These are phyloP conservation scores for Cokeromyces recurvatus DNA, from an alignment of 371 early-diverging fungal species.

Conservation along the genomic window DNA sequence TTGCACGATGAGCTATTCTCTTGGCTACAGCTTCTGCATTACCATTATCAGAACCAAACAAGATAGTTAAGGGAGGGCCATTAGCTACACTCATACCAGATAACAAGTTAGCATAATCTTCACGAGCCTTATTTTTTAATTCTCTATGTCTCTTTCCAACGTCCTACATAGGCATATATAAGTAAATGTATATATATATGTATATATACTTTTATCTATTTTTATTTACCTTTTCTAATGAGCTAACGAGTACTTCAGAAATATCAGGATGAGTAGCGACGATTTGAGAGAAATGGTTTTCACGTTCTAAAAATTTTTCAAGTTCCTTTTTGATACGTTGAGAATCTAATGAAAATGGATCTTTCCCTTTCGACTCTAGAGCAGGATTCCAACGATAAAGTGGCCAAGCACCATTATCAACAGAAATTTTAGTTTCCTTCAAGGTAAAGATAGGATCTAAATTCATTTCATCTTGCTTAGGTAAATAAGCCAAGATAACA, in stretches of 20 bases:
- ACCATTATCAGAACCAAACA: slow-evolving; percentile 90
- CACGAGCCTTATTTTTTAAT: slow-evolving; percentile 47
- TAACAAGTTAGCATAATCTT: slow-evolving; percentile 65
- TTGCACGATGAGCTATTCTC: slow-evolving; percentile 75
- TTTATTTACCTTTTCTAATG: slow-evolving; percentile 38
- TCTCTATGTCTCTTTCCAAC: slow-evolving; percentile 49
- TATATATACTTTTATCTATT: not conserved
- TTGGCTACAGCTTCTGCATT: slow-evolving; percentile 84
- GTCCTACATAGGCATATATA: slow-evolving; percentile 23
- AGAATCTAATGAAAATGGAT: slow-evolving; percentile 79
- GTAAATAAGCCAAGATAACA: slow-evolving; percentile 84
- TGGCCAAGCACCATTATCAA: slow-evolving; percentile 91
- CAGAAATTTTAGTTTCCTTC: slow-evolving; percentile 84
- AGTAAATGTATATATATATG: not conserved
- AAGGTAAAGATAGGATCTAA: slow-evolving; percentile 58
- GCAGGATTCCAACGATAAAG: slow-evolving; percentile 91
- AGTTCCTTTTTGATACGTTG: slow-evolving; percentile 80
- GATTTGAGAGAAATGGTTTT: slow-evolving; percentile 75
- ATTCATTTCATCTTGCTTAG: slow-evolving; percentile 42
- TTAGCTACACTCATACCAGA: slow-evolving; percentile 64
- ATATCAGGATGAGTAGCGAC: slow-evolving; percentile 61
- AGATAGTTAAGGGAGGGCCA: slow-evolving; percentile 75
- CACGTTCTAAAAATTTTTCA: slow-evolving; percentile 76
- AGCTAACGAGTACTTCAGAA: slow-evolving; percentile 45
- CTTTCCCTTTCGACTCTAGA: slow-evolving; percentile 51